Percentiles rank a stretch among this genome's conserved stretches.
Conservation (phyloP, 2,329 filamentous ascomycete genomes). For the Aspergillus persii region DNA sequence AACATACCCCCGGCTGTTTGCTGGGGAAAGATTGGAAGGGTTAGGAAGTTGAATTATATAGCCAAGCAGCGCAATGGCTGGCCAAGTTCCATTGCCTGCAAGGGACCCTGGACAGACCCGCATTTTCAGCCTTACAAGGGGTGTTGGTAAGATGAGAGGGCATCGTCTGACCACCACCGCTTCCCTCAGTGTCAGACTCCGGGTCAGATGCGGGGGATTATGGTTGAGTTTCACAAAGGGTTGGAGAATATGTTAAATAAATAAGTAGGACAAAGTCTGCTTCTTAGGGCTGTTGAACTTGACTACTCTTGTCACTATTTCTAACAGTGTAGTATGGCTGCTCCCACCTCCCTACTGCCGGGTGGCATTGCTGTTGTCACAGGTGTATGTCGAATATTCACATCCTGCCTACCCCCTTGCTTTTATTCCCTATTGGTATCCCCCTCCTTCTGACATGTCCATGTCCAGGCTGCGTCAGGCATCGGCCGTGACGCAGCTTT, state of each 20-base stretch:
- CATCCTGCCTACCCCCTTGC: too few relatives aligned
- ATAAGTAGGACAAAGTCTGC: neutral
- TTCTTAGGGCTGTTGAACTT: neutral
- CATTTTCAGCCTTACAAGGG: neutral
- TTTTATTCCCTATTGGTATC: neutral
- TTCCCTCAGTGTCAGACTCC: neutral
- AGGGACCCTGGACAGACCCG: neutral
- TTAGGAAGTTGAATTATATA: neutral
- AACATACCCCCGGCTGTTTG: neutral
- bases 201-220: neutral
- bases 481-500: conserved; percentile 1
- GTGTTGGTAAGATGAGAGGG: neutral
- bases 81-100: neutral
- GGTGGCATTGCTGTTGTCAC: conserved; percentile 5
- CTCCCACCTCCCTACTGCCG: neutral
- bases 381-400: neutral
- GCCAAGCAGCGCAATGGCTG: neutral
- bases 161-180: neutral
- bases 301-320: neutral
- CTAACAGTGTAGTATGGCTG: neutral
- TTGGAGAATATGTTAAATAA: neutral
- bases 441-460: neutral
- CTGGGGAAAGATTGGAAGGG: neutral
- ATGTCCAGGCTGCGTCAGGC: neutral
- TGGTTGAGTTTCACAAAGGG: too few relatives aligned